Conservation (phyloP, 2,329 filamentous ascomycete genomes). For the Colletotrichum caudatum region DNA sequence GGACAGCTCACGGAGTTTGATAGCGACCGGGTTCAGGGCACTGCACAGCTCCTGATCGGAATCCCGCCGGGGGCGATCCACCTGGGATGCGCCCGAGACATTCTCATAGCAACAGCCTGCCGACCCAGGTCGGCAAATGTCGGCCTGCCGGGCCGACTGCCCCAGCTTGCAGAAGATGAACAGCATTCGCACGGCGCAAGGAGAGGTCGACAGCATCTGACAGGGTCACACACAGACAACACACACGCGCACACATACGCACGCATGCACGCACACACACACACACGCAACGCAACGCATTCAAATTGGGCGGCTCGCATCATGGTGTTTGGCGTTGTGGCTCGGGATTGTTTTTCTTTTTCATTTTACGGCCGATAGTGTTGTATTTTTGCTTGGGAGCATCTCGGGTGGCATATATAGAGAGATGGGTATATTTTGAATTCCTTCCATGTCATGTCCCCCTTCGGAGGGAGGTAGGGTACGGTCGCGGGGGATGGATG, state of each 20-base stretch:
- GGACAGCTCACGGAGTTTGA: constrained; percentile 67
- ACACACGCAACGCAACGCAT: constrained; percentile 14
- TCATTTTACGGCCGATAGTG: background rate
- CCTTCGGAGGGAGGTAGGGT: background rate
- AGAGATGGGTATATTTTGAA: no score
- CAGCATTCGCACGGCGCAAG: constrained; percentile 34
- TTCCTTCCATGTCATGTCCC: background rate
- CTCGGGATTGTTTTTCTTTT: background rate
- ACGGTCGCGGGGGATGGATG: background rate
- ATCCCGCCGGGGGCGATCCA: constrained; percentile 18
- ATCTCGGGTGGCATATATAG: constrained; percentile 10
- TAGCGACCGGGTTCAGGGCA: constrained; percentile 69
- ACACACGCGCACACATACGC: no score
- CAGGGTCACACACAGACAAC: background rate
- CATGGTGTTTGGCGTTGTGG: background rate
- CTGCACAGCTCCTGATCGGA: constrained; percentile 60
- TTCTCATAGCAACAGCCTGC: constrained; percentile 29
- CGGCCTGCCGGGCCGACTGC: constrained; percentile 33
- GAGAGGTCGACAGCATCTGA: constrained; percentile 28
- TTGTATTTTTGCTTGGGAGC: background rate
- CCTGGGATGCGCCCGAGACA: constrained; percentile 22
- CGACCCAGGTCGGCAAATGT: constrained; percentile 31
- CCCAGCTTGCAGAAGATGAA: constrained; percentile 14
- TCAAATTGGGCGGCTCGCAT: constrained; percentile 8
- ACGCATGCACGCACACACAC: no score